These are phyloP conservation scores for Pseudoneurospora amorphoporcata DNA, from an alignment of 495 filamentous ascomycete species.

Conservation along the genomic window DNA sequence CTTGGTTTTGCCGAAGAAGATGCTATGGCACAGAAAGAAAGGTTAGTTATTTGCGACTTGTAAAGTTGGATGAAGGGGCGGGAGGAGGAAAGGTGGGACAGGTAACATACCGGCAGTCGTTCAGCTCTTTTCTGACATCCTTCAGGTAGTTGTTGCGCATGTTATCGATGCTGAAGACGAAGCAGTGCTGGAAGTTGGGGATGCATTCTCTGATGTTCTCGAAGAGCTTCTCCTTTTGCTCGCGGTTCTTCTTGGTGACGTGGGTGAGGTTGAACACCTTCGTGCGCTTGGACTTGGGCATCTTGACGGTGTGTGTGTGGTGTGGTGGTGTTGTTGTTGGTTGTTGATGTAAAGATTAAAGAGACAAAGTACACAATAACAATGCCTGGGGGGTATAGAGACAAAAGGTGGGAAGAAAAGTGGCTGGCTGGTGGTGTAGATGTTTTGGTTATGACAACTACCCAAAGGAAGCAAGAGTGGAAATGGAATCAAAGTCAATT, in stretches of 20 bases:
- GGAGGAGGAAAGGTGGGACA: not conserved
- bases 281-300: constrained; percentile 94
- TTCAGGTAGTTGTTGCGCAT: constrained; percentile 99
- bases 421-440: not conserved
- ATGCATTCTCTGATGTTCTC: constrained; percentile 77
- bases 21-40: constrained; percentile 29
- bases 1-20: constrained; percentile 99
- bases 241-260: constrained; percentile 80
- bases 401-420: not conserved
- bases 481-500: not conserved
- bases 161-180: constrained; percentile 90
- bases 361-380: not conserved
- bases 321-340: not conserved
- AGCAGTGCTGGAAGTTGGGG: constrained; percentile 77
- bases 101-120: constrained; percentile 62
- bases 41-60: not conserved
- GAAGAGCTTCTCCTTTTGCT: constrained; percentile 80
- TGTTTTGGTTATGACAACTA: not conserved
- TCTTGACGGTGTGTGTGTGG: constrained; percentile 34
- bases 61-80: not conserved
- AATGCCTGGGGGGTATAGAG: not conserved
- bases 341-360: not conserved
- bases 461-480: not conserved
- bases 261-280: constrained; percentile 81
- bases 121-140: constrained; percentile 72